Base-by-base conservation (phyloP, 495 filamentous ascomycete genomes). In the Aspergillus cavernicola region DNA sequence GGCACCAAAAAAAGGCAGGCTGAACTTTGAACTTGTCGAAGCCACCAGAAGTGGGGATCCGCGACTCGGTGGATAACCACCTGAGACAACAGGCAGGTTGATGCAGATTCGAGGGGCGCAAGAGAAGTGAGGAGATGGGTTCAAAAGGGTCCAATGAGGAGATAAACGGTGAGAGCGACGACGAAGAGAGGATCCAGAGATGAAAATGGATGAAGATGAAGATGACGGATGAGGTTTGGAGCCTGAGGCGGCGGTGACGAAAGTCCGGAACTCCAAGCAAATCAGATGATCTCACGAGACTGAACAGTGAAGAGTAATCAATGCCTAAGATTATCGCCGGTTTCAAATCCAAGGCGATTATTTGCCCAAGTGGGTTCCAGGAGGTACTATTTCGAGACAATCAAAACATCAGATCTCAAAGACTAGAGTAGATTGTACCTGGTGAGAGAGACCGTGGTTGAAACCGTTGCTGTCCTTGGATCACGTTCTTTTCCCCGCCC, bases 41-140 rank as follows among this genome's bases (percentile, higher is more conserved):
- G 46, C 36, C 26, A 41, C 26, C 26, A 40, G 24, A 39, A 40
- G 35, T 39, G 44, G 44, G 19, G 44, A 47, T 47, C n/a, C n/a
- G 43, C 16, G 28, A 32, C 18, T 11, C 20, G 24, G 43, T 46
- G 43, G 43, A 46, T 32, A 13, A 35, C 29, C 43, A 9, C 31
- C 44, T 36, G 44, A 35, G 44, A 36, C 44, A 36, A 26, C n/a
- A 18, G 28, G 31, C 44, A 35, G 24, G 11, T 20, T 26, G 18
- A 42, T 20, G 44, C 19, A 32, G 31, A 36, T 23, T 36, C 44
- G 20, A 47, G 18, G 31, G 16, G 16, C 3, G 28, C 18, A 10
- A 16, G 13, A 11, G 16, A 20, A 20, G 15, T 10, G n/a, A 33
- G 32, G 31, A 24, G 20, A 4, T 35, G 24, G 31, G 23, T 28